These are phyloP conservation scores for Phialocephala subalpina DNA, from an alignment of 2,329 filamentous ascomycete genomes.

Conservation along the genomic window DNA sequence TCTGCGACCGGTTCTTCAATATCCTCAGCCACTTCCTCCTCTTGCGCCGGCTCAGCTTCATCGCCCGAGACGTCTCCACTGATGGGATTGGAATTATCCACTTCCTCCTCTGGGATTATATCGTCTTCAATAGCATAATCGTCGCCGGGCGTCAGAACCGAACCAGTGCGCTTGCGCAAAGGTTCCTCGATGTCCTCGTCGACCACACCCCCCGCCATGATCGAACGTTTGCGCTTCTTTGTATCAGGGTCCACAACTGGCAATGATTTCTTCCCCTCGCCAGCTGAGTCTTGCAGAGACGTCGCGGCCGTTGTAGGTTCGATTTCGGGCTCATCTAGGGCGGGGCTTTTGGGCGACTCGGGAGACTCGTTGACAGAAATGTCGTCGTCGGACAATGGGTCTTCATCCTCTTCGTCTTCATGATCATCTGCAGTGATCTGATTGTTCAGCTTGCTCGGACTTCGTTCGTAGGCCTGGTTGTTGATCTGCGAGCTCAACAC, in stretches of 20 bases:
- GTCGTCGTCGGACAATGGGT: constrained; percentile 44
- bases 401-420: constrained; percentile 50
- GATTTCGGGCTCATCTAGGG: constrained; percentile 48
- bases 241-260: constrained; percentile 39
- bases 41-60: constrained; percentile 50
- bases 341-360: constrained; percentile 45
- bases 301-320: constrained; percentile 45
- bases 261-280: constrained; percentile 37
- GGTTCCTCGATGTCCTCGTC: constrained; percentile 47
- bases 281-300: constrained; percentile 42
- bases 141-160: constrained; percentile 50
- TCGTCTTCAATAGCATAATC: constrained; percentile 56
- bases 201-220: constrained; percentile 40
- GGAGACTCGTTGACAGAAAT: constrained; percentile 48
- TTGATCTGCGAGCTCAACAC: constrained; percentile 64
- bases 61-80: constrained; percentile 43
- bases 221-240: constrained; percentile 48
- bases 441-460: constrained; percentile 79
- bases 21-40: constrained; percentile 54
- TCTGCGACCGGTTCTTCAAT: constrained; percentile 50
- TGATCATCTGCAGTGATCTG: constrained; percentile 54
- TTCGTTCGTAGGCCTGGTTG: constrained; percentile 66
- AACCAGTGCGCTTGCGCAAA: constrained; percentile 61
- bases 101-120: constrained; percentile 52
- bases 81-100: constrained; percentile 42